Evolutionary conservation across 192 early-diverging fungal genomes (phyloP).

Genomic region (Umbelopsis sp.): DNA sequence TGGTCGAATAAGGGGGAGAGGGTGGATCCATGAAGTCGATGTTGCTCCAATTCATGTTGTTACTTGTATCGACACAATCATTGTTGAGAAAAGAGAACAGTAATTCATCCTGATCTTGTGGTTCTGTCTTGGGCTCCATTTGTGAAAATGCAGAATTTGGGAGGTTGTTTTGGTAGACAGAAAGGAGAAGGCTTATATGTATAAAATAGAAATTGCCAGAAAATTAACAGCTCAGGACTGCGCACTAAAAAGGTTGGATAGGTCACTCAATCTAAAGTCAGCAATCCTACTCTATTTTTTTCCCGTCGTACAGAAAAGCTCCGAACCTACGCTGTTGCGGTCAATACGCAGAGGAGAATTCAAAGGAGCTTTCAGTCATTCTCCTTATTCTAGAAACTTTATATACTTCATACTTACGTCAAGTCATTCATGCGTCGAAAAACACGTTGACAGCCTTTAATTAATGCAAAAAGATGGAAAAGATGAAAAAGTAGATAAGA

Average conservation of each 20-base stretch:
- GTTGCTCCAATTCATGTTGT: slow-evolving; percentile 6
- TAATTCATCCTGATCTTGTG: slow-evolving; percentile 31
- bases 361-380: neutral
- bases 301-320: neutral
- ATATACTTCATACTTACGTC: too few relatives aligned
- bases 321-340: neutral
- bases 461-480: too few relatives aligned
- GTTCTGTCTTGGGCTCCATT: slow-evolving; percentile 8
- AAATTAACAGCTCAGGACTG: slow-evolving; percentile 4
- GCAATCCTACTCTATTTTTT: neutral
- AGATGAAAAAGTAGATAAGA: too few relatives aligned
- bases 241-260: neutral
- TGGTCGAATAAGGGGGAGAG: slow-evolving; percentile 8
- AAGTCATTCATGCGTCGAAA: too few relatives aligned
- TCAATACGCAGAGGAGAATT: neutral
- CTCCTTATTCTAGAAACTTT: neutral
- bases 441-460: too few relatives aligned
- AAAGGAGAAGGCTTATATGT: neutral
- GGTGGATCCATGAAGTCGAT: neutral
- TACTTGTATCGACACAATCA: slow-evolving; percentile 21
- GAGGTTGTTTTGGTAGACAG: neutral
- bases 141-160: neutral
- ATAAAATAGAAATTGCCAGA: slow-evolving; percentile 3
- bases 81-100: slow-evolving; percentile 34
- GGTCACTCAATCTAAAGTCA: neutral